Conservation (phyloP, 2,329 filamentous ascomycete species). For the Penicillium sumatraense region DNA sequence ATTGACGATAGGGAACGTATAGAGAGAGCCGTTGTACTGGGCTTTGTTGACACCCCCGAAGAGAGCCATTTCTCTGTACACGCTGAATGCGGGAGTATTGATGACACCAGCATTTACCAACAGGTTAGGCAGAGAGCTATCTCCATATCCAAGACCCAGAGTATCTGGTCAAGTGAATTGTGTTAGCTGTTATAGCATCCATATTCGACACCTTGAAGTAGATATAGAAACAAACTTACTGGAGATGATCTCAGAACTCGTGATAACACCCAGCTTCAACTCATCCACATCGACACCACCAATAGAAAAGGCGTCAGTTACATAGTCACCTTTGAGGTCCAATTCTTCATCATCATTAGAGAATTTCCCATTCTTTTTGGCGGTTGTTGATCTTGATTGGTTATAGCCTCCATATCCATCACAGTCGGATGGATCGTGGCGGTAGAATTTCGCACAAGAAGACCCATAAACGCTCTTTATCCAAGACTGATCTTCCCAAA, state of each 20-base stretch:
- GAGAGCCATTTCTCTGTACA: background rate
- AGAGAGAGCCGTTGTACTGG: slow-evolving; percentile 3
- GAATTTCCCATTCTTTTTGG: background rate
- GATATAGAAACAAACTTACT: too few species aligned
- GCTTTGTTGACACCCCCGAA: slow-evolving; percentile 19
- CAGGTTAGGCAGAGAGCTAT: slow-evolving; percentile 11
- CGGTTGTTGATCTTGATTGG: slow-evolving; percentile 1
- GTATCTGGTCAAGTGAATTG: background rate
- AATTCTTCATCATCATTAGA: background rate
- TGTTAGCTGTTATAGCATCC: too few species aligned
- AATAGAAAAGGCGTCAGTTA: slow-evolving; percentile 8
- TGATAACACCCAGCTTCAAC: slow-evolving; percentile 10
- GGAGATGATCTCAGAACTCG: background rate
- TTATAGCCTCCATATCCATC: slow-evolving; percentile 4
- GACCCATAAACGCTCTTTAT: background rate
- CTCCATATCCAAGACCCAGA: slow-evolving; percentile 7
- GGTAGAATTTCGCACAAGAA: too few species aligned
- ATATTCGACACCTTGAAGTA: too few species aligned
- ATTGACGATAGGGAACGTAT: slow-evolving; percentile 11
- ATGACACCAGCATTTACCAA: slow-evolving; percentile 8
- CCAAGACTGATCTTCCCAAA: slow-evolving; percentile 3
- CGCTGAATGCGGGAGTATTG: slow-evolving; percentile 12
- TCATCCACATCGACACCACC: background rate
- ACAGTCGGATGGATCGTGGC: background rate
- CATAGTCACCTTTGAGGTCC: background rate